Evolutionary conservation across 805 yeast genomes (phyloP), one percentile per base, ranked within the genome.

Genomic region (Cyberlindnera sargentensis): DNA sequence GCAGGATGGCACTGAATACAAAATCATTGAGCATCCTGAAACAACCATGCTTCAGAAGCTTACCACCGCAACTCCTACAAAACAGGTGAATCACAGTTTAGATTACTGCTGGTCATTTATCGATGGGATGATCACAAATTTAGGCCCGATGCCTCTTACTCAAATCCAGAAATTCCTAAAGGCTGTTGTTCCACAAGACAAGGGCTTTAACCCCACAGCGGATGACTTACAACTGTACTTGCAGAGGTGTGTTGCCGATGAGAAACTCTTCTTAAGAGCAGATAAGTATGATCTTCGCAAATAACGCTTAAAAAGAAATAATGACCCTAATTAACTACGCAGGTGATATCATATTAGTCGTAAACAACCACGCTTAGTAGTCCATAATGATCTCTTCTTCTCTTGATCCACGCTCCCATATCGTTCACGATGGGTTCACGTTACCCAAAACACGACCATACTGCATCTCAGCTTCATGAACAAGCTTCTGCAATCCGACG

Each of bases 401-500:
- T 15, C 20, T 15, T 15, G 20, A 15, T 15, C 20, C 20, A 15
- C 20, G 20, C 20, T 15, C 20, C 20, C 20, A 15, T 15, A 15
- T 15, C 20, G 20, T 15, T 24, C 6, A 31, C n/a, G 10, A 36
- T 41, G 34, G 37, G 11, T 15, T 37, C 3, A 47, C 68, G 27
- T 62, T 63, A 4, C 74, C 75, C 27, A 72, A 48, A 4, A 67
- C 63, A 34, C 62, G 64, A 6, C 70, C 68, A 47, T 72, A 73
- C 43, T 71, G 71, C 28, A 54, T 56, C 50, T 71, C 76, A 8
- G 86, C 83, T 52, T 86, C 81, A 38, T 75, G 78, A 9, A 86
- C 86, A 44, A 88, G 52, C 46, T 78, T 75, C 55, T 88, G 96
- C 41, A 93, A 66, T 2, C 82, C 76, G 10, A 84, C 75, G 40